Conservation (phyloP, 2,329 filamentous ascomycete species). For the Lachnellula hyalina region DNA sequence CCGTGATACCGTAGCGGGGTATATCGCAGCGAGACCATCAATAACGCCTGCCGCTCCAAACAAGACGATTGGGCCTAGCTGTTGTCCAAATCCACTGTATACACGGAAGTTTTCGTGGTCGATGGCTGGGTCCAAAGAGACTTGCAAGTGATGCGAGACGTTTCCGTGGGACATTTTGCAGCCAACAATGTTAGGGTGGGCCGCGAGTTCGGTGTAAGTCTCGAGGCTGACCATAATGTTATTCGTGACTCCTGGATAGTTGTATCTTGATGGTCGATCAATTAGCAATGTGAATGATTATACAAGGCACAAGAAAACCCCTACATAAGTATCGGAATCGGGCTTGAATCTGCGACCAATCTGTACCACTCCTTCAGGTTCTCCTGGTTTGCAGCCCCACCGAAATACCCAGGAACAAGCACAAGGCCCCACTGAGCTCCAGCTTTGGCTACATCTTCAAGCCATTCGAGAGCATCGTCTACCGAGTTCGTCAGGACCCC, state of each 20-base stretch:
- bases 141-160: conserved; percentile 54
- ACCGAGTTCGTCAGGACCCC: conserved; percentile 51
- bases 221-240: conserved; percentile 51
- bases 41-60: conserved; percentile 60
- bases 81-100: conserved; percentile 59
- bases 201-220: conserved; percentile 49
- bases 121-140: conserved; percentile 53
- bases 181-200: conserved; percentile 60
- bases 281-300: background rate
- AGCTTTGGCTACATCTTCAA: conserved; percentile 43
- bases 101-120: conserved; percentile 52
- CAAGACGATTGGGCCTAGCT: conserved; percentile 54
- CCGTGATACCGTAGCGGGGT: conserved; percentile 51
- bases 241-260: conserved; percentile 60
- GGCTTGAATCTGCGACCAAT: conserved; percentile 51
- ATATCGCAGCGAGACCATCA: conserved; percentile 60
- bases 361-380: conserved; percentile 55
- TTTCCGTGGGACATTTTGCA: conserved; percentile 64
- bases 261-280: conserved; percentile 33
- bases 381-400: conserved; percentile 47
- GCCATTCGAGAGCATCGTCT: conserved; percentile 49
- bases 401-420: conserved; percentile 60
- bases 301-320: background rate
- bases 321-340: conserved; percentile 56
- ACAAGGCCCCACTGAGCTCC: conserved; percentile 61